phyloP scores from a whole-genome alignment of 306 rosid species.

The Dalbergia oliveri region DNA sequence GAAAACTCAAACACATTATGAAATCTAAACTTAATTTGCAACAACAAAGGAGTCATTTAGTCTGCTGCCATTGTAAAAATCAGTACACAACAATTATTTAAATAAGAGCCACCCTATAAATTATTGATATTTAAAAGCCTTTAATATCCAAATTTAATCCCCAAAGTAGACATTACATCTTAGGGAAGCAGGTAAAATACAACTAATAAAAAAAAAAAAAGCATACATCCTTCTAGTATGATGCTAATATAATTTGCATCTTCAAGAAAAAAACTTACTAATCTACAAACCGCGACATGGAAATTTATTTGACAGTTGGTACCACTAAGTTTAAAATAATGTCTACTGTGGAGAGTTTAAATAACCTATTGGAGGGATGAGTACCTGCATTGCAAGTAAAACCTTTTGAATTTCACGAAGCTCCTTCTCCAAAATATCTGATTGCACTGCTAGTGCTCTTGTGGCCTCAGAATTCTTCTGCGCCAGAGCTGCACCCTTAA shows the following conservation, averaged over 20 bases:
- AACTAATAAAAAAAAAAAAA: background rate
- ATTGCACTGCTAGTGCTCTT: conserved; percentile 75
- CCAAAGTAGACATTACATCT: background rate
- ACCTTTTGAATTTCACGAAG: conserved; percentile 87
- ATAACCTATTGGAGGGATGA: conserved; percentile 14
- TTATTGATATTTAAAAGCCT: no score
- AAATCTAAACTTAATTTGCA: background rate
- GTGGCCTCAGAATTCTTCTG: conserved; percentile 87
- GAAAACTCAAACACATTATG: background rate
- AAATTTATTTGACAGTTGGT: background rate
- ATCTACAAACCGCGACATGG: background rate
- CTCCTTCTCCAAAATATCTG: conserved; percentile 88
- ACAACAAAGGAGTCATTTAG: background rate
- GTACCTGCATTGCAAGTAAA: conserved; percentile 95
- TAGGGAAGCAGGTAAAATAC: background rate
- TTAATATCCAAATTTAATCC: background rate
- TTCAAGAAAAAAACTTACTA: background rate
- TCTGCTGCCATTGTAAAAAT: background rate
- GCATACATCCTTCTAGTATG: background rate
- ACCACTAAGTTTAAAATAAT: background rate
- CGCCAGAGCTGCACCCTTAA: conserved; percentile 84
- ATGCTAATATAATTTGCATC: background rate
- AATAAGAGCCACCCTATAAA: background rate
- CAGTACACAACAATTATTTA: background rate
- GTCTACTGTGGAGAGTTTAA: background rate